Evolutionary conservation across 306 rosid species (phyloP), one percentile per base, ranked within the genome.

Genomic region (Cucurbita ficifolia): DNA sequence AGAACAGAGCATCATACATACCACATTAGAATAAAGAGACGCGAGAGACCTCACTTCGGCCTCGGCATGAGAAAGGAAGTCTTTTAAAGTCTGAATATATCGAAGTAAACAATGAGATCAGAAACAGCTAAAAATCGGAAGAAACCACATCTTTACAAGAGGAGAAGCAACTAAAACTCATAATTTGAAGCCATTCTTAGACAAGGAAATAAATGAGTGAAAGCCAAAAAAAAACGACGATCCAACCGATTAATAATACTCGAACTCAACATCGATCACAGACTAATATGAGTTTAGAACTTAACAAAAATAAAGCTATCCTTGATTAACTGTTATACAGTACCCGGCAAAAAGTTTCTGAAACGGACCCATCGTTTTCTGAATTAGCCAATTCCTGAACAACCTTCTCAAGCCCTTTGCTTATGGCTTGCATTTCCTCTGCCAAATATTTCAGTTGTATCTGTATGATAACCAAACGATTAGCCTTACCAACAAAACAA

Each of bases 351-450:
- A 90, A 94, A 68, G 3, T 39, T 79, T 78, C 90, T 21, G 98
- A 94, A 75, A 94, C 84, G 2, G 58, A 84, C 56, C 98, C 98
- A 52, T 94, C 98, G 80, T 84, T 89, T 84, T 87, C 97, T 17
- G 98, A 87, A 61, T 89, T 88, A 64, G 94, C 78, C 84, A 94
- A 80, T 82, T 94, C 97, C 84, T 89, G 96, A 67, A 90, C 88
- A 70, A 94, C 95, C 82, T 90, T 94, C 85, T 94, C 98, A 51
- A 89, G 84, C 78, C 97, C 98, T 84, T 94, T 94, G 80, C 86
- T 89, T 46, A 94, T 79, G 75, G 98, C 96, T 86, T 91, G 97
- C 99, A 94, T 94, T 88, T 94, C 97, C 84, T 94, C 99, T 24
- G 99, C 99, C 91, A 94, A 79, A 81, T 83, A 91, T 84, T 91